phyloP scores from a whole-genome alignment of 257 asterid genomes.

The Striga asiatica region DNA sequence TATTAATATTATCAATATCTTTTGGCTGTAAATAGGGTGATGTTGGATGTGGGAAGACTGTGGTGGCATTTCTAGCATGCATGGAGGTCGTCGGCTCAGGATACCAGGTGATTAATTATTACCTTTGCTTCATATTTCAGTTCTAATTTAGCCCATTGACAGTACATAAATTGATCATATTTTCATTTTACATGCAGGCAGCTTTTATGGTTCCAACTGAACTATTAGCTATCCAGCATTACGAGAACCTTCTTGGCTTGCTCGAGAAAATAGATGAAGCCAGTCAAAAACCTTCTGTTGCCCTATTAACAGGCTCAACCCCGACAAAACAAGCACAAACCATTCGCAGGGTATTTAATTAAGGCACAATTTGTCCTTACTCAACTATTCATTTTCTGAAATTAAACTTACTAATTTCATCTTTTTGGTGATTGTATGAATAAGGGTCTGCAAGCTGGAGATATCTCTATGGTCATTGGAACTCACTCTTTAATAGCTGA shows the following conservation, averaged over 20 bases:
- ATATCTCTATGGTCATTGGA: conserved; percentile 82
- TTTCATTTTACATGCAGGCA: conserved; percentile 43
- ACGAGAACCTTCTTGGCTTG: conserved; percentile 61
- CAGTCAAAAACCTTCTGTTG: conserved; percentile 52
- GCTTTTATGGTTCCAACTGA: conserved; percentile 99
- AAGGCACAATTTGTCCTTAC: background rate
- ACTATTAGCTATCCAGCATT: conserved; percentile 89
- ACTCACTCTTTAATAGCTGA: conserved; percentile 89
- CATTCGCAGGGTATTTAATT: conserved; percentile 67
- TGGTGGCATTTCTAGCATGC: conserved; percentile 91
- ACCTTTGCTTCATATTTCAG: background rate
- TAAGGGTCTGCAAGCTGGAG: conserved; percentile 86
- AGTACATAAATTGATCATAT: conserved; percentile 8
- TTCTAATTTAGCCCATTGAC: background rate
- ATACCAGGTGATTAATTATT: conserved; percentile 46
- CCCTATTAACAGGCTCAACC: conserved; percentile 86
- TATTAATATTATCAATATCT: too few relatives aligned
- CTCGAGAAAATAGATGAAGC: conserved; percentile 46
- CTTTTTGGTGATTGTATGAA: conserved; percentile 18
- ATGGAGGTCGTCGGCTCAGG: conserved; percentile 90
- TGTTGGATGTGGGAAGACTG: conserved; percentile 97
- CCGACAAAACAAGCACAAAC: conserved; percentile 56
- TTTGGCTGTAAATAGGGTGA: conserved; percentile 52
- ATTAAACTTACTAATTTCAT: conserved; percentile 4
- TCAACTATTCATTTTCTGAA: background rate